Percentiles rank a stretch among this genome's conserved stretches.
phyloP scores from a whole-genome alignment of 176 grass and related monocot species.

The Echinochloa phyllopogon region DNA sequence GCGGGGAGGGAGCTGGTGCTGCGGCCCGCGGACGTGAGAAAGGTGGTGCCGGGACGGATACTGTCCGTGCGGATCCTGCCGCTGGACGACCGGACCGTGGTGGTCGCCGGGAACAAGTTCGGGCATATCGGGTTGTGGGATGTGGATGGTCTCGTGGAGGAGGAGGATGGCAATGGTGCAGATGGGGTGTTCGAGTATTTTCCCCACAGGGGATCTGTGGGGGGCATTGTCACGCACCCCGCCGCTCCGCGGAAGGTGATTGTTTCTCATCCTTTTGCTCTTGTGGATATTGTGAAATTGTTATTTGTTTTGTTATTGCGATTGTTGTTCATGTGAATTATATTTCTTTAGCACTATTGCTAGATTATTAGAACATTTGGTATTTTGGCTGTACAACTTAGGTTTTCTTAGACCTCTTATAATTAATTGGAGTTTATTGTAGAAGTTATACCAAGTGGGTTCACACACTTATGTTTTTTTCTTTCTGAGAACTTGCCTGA shows the following conservation, averaged over 20 bases:
- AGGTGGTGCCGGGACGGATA: constrained; percentile 60
- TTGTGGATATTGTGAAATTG: neutral
- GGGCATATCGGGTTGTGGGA: constrained; percentile 89
- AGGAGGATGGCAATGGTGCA: constrained; percentile 25
- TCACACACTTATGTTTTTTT: too few species aligned
- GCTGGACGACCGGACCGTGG: constrained; percentile 53
- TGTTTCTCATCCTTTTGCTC: neutral
- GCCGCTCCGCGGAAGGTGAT: constrained; percentile 55
- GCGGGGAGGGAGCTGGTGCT: constrained; percentile 53
- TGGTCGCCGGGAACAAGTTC: constrained; percentile 57
- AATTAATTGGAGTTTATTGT: neutral
- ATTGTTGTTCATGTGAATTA: neutral
- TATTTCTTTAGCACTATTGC: neutral
- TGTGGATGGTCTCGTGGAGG: constrained; percentile 47
- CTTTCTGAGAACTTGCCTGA: too few species aligned
- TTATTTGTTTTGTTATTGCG: neutral
- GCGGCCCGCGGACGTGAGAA: constrained; percentile 50
- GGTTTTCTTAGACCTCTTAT: neutral
- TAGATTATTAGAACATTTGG: neutral
- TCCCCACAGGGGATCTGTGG: constrained; percentile 62
- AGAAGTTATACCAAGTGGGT: too few species aligned
- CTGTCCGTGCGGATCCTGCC: constrained; percentile 62
- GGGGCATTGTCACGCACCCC: constrained; percentile 65
- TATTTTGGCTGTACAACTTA: neutral
- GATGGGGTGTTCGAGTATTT: constrained; percentile 66